Evolutionary conservation across 1,284 basidiomycete species (phyloP), one percentile per base, ranked within the genome.

Genomic region (Heterobasidion irregulare): DNA sequence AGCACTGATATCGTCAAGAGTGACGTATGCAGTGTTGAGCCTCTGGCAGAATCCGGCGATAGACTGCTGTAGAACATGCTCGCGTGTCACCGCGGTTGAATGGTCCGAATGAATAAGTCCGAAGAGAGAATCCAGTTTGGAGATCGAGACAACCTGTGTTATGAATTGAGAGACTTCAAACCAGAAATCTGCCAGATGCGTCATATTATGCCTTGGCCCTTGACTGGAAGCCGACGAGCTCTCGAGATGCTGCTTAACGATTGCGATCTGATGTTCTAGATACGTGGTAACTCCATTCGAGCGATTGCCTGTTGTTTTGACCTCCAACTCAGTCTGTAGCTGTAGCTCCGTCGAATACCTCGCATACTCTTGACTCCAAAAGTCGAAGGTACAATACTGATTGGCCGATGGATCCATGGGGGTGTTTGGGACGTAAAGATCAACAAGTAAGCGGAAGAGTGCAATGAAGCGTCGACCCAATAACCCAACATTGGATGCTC

Each of bases 371-470:
- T 73, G 64, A n/a, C 66, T 62, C 62, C 79, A 73, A 48, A 87
- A 81, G 43, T 76, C 71, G 6, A 69, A 69, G 0, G 77, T 73
- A 41, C 80, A 82, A 48, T 76, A 77, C 52, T 85, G 78, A 36
- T 88, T 78, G 16, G 84, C 84, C 13, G 88, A 83, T 8, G 96
- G 96, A 67, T 99, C 97, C 53, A 98, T 72, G 1, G 95, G 93
- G 4, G 86, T 74, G 64, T 92, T 82, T 0, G 97, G 94, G 50
- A 98, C 77, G 65, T 89, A 90, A n/a, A 96, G 75, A 1, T 83
- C 74, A 15, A 92, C 65, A 34, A 91, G 68, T 53, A 81, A 63
- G 34, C 75, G 73, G 49, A 84, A 80, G 33, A 92, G 66, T 0
- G 76, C 78, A 46, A 94, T 72, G 84, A 86, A 97, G 49, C 72